Conservation (phyloP, 2,329 filamentous ascomycete species). For the Metarhizium rileyi region DNA sequence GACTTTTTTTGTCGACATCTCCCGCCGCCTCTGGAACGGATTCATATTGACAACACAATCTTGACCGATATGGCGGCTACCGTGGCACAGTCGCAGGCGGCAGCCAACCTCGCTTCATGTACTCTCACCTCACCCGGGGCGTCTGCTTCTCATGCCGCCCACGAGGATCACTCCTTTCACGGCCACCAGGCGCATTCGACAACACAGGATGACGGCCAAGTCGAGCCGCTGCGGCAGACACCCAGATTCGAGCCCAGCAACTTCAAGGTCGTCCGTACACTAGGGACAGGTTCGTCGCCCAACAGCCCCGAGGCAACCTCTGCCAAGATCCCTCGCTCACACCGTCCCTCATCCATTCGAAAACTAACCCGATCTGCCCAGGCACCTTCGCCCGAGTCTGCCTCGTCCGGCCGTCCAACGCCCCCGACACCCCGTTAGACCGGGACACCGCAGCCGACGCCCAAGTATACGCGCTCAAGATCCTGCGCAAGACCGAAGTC, state of each 20-base stretch:
- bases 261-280: slow-evolving; percentile 64
- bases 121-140: slow-evolving; percentile 9
- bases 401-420: slow-evolving; percentile 57
- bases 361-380: slow-evolving; percentile 15
- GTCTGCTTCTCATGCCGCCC: slow-evolving; percentile 6
- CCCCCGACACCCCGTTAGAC: slow-evolving; percentile 24
- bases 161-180: not conserved
- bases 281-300: slow-evolving; percentile 55
- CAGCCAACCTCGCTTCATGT: slow-evolving; percentile 7
- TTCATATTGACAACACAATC: no score
- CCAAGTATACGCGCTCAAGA: slow-evolving; percentile 70
- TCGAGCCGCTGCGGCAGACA: slow-evolving; percentile 16
- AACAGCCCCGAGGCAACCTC: not conserved
- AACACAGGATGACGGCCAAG: not conserved
- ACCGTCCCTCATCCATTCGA: not conserved
- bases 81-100: slow-evolving; percentile 21
- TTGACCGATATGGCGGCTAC: slow-evolving; percentile 20
- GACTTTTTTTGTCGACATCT: no score
- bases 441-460: slow-evolving; percentile 21
- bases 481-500: slow-evolving; percentile 62
- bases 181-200: not conserved
- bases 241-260: slow-evolving; percentile 34
- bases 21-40: no score
- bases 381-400: slow-evolving; percentile 78
- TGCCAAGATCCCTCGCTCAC: not conserved